phyloP scores from a whole-genome alignment of 2,329 filamentous ascomycete genomes.

The Penicillium sclerotiorum region DNA sequence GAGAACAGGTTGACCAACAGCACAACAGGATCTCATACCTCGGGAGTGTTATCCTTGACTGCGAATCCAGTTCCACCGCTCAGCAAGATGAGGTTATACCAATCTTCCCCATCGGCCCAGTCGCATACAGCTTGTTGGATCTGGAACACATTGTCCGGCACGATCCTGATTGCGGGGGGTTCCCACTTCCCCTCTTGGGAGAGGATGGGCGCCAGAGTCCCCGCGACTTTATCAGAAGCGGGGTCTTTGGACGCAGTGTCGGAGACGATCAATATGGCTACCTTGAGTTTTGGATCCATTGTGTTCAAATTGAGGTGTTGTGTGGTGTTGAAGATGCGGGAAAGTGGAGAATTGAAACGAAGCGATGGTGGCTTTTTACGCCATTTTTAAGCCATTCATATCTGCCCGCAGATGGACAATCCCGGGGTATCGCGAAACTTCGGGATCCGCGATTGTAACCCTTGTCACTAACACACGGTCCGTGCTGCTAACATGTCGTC shows the following conservation, averaged over 20 bases:
- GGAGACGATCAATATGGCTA: constrained; percentile 82
- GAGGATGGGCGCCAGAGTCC: constrained; percentile 70
- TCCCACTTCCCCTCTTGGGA: constrained; percentile 72
- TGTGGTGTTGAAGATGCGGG: constrained; percentile 8
- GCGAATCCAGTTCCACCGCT: constrained; percentile 95
- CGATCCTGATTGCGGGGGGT: constrained; percentile 69
- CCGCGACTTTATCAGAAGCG: constrained; percentile 73
- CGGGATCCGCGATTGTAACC: constrained; percentile 11
- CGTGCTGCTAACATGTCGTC: constrained; percentile 18
- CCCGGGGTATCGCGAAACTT: constrained; percentile 20
- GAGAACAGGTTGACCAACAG: constrained; percentile 2
- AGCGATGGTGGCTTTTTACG: constrained; percentile 12
- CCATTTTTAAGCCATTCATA: too few relatives aligned
- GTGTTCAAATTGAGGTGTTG: constrained; percentile 11
- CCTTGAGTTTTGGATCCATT: constrained; percentile 57
- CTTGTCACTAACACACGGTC: constrained; percentile 17
- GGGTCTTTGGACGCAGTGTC: constrained; percentile 84
- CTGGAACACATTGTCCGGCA: constrained; percentile 71
- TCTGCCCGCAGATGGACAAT: too few relatives aligned
- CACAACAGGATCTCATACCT: constrained; percentile 57
- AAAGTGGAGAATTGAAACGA: constrained; percentile 13
- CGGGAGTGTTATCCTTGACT: constrained; percentile 79
- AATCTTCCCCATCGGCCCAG: constrained; percentile 70
- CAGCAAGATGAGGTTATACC: constrained; percentile 76
- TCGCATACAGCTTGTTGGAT: constrained; percentile 73